These are phyloP conservation scores for Pichia nakasei DNA, from an alignment of 805 yeast species.

Conservation along the genomic window DNA sequence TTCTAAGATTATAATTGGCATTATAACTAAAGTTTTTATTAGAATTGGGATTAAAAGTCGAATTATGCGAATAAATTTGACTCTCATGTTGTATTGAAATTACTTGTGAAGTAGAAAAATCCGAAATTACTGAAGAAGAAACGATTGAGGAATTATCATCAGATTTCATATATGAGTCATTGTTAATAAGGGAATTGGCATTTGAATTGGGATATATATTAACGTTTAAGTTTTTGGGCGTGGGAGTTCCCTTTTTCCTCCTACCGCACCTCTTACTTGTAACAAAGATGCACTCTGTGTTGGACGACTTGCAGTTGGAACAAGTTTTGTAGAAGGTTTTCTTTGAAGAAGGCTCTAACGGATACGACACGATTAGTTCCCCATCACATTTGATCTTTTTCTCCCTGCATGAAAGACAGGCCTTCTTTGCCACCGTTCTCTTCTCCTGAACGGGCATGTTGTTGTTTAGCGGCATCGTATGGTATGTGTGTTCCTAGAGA, in stretches of 20 bases:
- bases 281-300: conserved; percentile 46
- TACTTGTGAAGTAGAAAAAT: not conserved
- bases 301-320: conserved; percentile 39
- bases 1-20: not conserved
- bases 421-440: conserved; percentile 49
- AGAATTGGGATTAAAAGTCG: not conserved
- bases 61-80: no score
- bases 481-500: no score
- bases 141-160: conserved; percentile 2
- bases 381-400: conserved; percentile 63
- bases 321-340: conserved; percentile 28
- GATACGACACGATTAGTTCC: conserved; percentile 26
- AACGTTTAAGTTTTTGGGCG: not conserved
- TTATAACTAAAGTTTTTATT: not conserved
- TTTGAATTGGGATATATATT: not conserved
- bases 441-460: conserved; percentile 18
- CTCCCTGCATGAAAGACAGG: conserved; percentile 56
- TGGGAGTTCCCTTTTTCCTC: conserved; percentile 29
- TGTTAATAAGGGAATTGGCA: no score
- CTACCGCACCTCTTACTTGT: conserved; percentile 52
- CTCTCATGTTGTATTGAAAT: no score
- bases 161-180: no score
- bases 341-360: conserved; percentile 7
- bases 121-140: not conserved
- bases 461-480: no score